Evolutionary conservation across 352 stramenopile genomes (phyloP).

Genomic region (Chrysophaeum taylorii): DNA sequence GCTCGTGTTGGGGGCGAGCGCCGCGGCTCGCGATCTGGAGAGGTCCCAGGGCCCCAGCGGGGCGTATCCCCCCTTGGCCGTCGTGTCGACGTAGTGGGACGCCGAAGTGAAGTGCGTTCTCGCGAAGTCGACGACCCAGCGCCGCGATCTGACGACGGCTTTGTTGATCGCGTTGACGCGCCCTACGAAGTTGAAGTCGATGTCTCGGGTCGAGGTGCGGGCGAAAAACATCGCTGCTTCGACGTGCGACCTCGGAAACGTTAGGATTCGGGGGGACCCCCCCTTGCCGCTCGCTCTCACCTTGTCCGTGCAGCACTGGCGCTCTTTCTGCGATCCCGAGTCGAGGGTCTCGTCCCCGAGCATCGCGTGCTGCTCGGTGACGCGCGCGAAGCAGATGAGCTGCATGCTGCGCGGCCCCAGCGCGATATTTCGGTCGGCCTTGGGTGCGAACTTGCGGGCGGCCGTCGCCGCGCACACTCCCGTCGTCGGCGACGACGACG

Average conservation of each 20-base stretch:
- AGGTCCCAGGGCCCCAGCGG: no score
- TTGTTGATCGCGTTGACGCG: neutral
- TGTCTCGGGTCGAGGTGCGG: neutral
- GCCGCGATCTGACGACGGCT: neutral
- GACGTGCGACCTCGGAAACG: neutral
- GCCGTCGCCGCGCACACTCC: no score
- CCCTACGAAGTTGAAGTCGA: slow-evolving; percentile 4
- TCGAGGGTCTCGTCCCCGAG: neutral
- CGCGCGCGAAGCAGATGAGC: neutral
- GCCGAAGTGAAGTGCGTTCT: neutral
- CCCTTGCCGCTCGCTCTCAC: no score
- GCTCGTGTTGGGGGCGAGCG: no score
- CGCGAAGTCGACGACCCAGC: neutral
- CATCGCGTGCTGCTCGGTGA: neutral
- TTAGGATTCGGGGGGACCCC: no score
- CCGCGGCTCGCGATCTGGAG: no score
- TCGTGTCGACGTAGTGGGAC: no score
- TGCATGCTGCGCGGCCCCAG: neutral
- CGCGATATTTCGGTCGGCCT: neutral
- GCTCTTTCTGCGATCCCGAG: neutral
- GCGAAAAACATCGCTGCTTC: neutral
- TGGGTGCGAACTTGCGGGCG: no score
- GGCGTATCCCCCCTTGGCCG: no score
- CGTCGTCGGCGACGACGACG: no score
- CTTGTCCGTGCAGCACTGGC: neutral